phyloP scores from a whole-genome alignment of 495 filamentous ascomycete genomes.

The Trypethelium eluteriae region DNA sequence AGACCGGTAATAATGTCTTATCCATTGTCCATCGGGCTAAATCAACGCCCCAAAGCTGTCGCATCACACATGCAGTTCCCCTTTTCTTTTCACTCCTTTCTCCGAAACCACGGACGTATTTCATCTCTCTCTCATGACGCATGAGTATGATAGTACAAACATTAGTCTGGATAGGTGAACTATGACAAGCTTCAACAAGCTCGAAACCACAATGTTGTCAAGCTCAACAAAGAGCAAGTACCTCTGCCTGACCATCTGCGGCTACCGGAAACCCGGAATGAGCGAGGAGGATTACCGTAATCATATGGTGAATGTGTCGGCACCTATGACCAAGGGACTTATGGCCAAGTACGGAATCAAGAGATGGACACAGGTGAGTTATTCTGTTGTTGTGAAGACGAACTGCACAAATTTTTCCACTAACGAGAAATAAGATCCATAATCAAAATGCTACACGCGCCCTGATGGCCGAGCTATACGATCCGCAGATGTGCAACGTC shows the following conservation, averaged over 20 bases:
- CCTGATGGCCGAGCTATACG: constrained; percentile 38
- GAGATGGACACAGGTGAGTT: constrained; percentile 28
- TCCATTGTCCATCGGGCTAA: too few relatives aligned
- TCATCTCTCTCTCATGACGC: too few relatives aligned
- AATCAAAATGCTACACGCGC: constrained; percentile 33
- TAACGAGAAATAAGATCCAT: constrained; percentile 33
- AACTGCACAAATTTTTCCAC: background rate
- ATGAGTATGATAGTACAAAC: too few relatives aligned
- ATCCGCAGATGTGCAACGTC: constrained; percentile 36
- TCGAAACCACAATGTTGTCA: constrained; percentile 1
- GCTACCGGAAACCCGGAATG: constrained; percentile 45
- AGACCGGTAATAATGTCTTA: too few relatives aligned
- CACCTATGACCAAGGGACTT: constrained; percentile 39
- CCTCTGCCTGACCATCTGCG: constrained; percentile 25
- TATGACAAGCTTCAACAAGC: background rate
- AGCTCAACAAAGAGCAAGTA: constrained; percentile 8
- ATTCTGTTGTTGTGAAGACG: background rate
- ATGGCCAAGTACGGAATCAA: constrained; percentile 44
- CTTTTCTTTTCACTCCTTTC: too few relatives aligned
- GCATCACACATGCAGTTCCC: too few relatives aligned
- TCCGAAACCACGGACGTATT: too few relatives aligned
- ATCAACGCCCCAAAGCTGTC: too few relatives aligned
- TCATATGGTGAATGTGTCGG: constrained; percentile 36
- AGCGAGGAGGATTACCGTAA: constrained; percentile 25
- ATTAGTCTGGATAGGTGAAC: too few relatives aligned